These are phyloP conservation scores for Echeveria elegans DNA, from an alignment of 164 flowering plant species.

Conservation along the genomic window DNA sequence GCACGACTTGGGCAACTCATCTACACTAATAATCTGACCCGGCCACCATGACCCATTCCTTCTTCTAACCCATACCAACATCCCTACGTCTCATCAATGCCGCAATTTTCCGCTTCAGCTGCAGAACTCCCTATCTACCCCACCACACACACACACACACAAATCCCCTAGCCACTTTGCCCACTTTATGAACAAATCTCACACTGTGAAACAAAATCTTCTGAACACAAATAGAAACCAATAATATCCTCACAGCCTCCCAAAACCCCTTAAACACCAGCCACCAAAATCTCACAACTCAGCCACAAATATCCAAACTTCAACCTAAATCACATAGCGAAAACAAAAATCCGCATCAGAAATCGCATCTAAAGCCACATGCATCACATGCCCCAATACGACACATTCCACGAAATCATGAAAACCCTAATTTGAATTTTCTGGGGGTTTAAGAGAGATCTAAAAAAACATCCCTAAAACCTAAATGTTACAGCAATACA, in stretches of 20 bases:
- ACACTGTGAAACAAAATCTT: neutral
- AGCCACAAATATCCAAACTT: conserved; percentile 5
- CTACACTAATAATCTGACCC: conserved; percentile 72
- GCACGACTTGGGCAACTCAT: conserved; percentile 68
- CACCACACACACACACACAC: neutral
- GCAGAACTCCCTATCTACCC: conserved; percentile 34
- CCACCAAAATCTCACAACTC: neutral
- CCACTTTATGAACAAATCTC: neutral
- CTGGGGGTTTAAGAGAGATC: neutral
- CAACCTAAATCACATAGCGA: neutral
- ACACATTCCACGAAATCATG: neutral
- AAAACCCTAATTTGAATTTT: neutral
- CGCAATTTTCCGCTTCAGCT: conserved; percentile 30
- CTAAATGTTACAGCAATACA: neutral
- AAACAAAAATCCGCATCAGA: neutral
- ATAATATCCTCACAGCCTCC: neutral
- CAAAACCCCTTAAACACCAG: neutral
- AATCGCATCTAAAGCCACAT: neutral
- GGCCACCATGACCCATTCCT: conserved; percentile 99
- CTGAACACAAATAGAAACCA: neutral
- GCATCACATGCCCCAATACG: neutral
- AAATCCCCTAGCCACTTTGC: conserved; percentile 6
- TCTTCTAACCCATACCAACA: conserved; percentile 82
- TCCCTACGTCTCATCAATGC: conserved; percentile 41
- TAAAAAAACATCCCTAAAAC: neutral